phyloP scores from a whole-genome alignment of 75 land plant species.

The Chamaecyparis obtusa region DNA sequence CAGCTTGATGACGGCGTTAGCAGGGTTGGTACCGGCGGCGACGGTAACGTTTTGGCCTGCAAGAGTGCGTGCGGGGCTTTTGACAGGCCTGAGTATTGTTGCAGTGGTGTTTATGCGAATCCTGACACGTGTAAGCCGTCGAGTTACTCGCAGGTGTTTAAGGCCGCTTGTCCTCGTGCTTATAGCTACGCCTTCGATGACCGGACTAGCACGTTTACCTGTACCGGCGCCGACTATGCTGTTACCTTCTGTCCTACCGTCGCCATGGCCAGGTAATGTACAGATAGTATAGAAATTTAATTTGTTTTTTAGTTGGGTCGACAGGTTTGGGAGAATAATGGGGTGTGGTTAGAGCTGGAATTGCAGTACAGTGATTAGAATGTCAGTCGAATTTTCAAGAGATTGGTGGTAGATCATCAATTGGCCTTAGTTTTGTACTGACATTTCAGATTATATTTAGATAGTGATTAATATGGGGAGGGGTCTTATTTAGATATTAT shows the following conservation, averaged over 20 bases:
- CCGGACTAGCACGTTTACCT: conserved; percentile 41
- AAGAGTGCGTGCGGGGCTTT: conserved; percentile 46
- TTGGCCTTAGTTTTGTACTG: too few species aligned
- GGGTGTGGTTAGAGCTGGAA: too few species aligned
- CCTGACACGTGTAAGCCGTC: conserved; percentile 42
- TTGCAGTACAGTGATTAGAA: too few species aligned
- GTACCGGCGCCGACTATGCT: conserved; percentile 24
- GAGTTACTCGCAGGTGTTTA: conserved; percentile 35
- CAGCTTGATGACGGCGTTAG: conserved; percentile 13
- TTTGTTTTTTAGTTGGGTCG: too few species aligned
- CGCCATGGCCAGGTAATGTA: not conserved
- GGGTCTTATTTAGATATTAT: too few species aligned
- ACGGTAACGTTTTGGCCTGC: conserved; percentile 28
- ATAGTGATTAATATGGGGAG: too few species aligned
- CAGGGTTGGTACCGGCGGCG: not conserved
- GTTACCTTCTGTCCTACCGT: conserved; percentile 41
- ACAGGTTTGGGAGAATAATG: too few species aligned
- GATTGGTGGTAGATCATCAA: too few species aligned
- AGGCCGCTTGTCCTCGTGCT: conserved; percentile 43
- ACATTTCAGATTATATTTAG: too few species aligned
- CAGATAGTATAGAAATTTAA: too few species aligned
- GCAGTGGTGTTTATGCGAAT: conserved; percentile 32
- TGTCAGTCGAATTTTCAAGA: too few species aligned
- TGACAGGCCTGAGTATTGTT: conserved; percentile 31
- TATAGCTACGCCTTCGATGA: conserved; percentile 61